A percentile compares a stretch with the other conserved stretches of the same genome.
phyloP scores from a whole-genome alignment of 192 early-diverging fungal species.

The Backusella morwellensis region DNA sequence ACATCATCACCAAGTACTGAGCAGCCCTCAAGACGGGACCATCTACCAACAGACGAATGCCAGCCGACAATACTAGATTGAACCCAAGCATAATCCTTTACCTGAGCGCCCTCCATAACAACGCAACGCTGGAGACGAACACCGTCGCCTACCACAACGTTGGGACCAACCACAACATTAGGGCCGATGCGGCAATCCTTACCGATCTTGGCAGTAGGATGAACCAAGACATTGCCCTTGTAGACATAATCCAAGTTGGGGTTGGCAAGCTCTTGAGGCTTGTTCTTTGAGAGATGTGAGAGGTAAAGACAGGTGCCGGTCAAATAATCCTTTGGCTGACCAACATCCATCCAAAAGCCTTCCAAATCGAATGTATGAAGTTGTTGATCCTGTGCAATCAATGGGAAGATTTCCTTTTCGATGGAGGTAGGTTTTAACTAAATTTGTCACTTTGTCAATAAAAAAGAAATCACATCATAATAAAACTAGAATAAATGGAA shows the following conservation, averaged over 20 bases:
- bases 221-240: conserved; percentile 91
- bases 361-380: conserved; percentile 93
- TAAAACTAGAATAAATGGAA: neutral
- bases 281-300: conserved; percentile 72
- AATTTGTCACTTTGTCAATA: neutral
- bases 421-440: conserved; percentile 94
- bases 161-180: conserved; percentile 94
- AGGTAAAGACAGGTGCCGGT: conserved; percentile 95
- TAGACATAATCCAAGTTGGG: conserved; percentile 65
- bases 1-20: conserved; percentile 99
- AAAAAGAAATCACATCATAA: neutral
- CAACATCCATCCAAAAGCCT: conserved; percentile 99
- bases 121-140: conserved; percentile 89
- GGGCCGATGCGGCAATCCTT: conserved; percentile 97
- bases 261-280: conserved; percentile 69
- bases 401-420: conserved; percentile 97
- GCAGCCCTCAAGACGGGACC: conserved; percentile 91
- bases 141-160: conserved; percentile 89
- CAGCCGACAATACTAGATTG: conserved; percentile 92
- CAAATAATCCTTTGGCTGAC: conserved; percentile 98
- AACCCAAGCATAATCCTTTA: conserved; percentile 93
- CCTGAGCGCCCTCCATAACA: conserved; percentile 76
- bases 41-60: conserved; percentile 94
- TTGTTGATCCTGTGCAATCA: conserved; percentile 83
- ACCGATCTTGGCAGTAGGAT: conserved; percentile 93